Percentiles rank a stretch among this genome's conserved stretches.
phyloP scores from a whole-genome alignment of 495 filamentous ascomycete species.

The Aspergillus sclerotiicarbonarius region DNA sequence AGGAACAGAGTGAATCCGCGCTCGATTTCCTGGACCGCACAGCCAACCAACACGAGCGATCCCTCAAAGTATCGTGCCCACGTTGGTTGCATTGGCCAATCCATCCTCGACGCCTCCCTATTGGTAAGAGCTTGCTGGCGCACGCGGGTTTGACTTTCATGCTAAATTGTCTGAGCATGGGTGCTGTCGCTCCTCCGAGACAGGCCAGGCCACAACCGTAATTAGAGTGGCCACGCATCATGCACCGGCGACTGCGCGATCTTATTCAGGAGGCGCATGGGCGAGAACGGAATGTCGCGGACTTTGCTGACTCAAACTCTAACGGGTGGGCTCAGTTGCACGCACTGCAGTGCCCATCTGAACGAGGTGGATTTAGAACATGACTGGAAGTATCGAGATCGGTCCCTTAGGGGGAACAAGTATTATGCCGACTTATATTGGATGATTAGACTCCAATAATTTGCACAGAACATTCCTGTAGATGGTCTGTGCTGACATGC shows the following conservation, averaged over 20 bases:
- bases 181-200: neutral
- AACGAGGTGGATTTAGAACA: neutral
- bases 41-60: slow-evolving; percentile 7
- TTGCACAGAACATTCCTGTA: neutral
- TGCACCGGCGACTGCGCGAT: too few species aligned
- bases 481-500: too few species aligned
- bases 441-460: neutral
- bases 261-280: neutral
- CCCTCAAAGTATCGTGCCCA: slow-evolving; percentile 1
- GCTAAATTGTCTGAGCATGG: neutral
- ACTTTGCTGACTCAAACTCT: neutral
- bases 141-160: slow-evolving; percentile 6
- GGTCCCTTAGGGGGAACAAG: neutral
- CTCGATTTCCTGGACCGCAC: slow-evolving; percentile 15
- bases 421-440: neutral
- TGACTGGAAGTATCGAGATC: neutral
- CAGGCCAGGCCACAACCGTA: neutral
- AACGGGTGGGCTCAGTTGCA: neutral
- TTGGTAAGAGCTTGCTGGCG: neutral
- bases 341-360: neutral
- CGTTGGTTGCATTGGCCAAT: slow-evolving; percentile 11
- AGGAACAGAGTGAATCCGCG: neutral
- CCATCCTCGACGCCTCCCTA: neutral
- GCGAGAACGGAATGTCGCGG: neutral
- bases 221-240: neutral